phyloP scores from a whole-genome alignment of 2,329 filamentous ascomycete genomes.

The Capronia epimyces region DNA sequence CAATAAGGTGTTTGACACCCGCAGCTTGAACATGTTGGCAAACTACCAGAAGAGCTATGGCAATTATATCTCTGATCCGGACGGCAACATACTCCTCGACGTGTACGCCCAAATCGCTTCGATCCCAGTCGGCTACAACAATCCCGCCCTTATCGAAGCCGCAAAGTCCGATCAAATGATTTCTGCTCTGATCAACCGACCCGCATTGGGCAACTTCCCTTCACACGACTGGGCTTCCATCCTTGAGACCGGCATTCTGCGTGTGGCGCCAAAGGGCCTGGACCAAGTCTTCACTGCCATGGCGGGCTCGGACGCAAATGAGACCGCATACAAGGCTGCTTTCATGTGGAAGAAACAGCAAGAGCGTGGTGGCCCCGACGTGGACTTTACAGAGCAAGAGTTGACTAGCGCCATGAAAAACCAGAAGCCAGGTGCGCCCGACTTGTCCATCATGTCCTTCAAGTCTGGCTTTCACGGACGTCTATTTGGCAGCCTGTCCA shows the following conservation, averaged over 20 bases:
- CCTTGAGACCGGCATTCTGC: slow-evolving; percentile 72
- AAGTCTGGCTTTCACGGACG: slow-evolving; percentile 84
- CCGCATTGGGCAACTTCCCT: slow-evolving; percentile 69
- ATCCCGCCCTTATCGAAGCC: slow-evolving; percentile 64
- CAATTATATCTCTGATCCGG: slow-evolving; percentile 62
- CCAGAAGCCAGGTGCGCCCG: slow-evolving; percentile 67
- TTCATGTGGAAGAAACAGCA: slow-evolving; percentile 86
- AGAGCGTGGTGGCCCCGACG: slow-evolving; percentile 69
- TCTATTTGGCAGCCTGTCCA: slow-evolving; percentile 79
- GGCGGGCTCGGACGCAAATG: slow-evolving; percentile 87
- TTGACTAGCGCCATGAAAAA: slow-evolving; percentile 73
- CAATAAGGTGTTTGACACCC: slow-evolving; percentile 74
- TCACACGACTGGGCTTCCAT: slow-evolving; percentile 76
- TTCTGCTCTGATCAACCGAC: slow-evolving; percentile 76
- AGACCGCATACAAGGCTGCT: slow-evolving; percentile 89
- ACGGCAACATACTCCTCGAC: slow-evolving; percentile 49
- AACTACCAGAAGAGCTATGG: slow-evolving; percentile 70
- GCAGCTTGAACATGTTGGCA: slow-evolving; percentile 75
- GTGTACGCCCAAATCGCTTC: slow-evolving; percentile 79
- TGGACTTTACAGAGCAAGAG: slow-evolving; percentile 75
- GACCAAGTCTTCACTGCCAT: slow-evolving; percentile 87
- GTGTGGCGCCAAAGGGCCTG: slow-evolving; percentile 74
- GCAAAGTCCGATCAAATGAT: slow-evolving; percentile 74
- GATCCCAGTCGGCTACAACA: slow-evolving; percentile 90
- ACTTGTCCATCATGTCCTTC: slow-evolving; percentile 84